Evolutionary conservation across 768 basidiomycete genomes (phyloP).

Genomic region (Collybia mongolica): DNA sequence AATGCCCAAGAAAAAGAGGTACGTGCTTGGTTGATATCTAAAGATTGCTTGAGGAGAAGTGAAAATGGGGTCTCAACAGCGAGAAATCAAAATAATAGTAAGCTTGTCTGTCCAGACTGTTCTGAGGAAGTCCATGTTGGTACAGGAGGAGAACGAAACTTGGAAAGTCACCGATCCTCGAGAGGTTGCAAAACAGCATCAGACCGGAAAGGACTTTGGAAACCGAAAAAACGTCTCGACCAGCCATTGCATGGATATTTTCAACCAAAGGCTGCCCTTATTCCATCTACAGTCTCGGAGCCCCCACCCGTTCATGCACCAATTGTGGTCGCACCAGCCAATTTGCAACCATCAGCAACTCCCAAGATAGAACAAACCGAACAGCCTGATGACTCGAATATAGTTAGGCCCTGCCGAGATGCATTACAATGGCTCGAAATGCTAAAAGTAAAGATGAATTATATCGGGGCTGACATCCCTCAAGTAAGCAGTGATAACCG

Average conservation of each 20-base stretch:
- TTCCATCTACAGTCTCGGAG: background rate
- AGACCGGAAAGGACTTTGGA: background rate
- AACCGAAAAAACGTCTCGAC: background rate
- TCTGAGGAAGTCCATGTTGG: background rate
- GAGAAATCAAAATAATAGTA: background rate
- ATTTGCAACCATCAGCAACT: no score
- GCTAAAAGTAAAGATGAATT: background rate
- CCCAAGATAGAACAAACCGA: no score
- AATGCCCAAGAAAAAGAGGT: background rate
- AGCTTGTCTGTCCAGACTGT: conserved; percentile 1
- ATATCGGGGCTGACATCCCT: background rate
- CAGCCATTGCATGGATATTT: background rate
- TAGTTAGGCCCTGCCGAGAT: background rate
- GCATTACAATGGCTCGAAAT: background rate
- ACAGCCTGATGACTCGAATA: no score
- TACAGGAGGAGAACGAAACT: background rate
- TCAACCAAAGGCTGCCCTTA: background rate
- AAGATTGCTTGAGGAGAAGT: background rate
- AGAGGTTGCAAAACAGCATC: background rate
- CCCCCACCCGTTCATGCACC: background rate
- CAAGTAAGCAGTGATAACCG: background rate
- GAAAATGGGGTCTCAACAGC: background rate
- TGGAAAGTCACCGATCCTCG: background rate
- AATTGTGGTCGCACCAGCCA: no score
- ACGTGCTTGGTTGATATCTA: background rate